phyloP scores from a whole-genome alignment of 1,284 basidiomycete genomes.

The Apiotrichum sp. region DNA sequence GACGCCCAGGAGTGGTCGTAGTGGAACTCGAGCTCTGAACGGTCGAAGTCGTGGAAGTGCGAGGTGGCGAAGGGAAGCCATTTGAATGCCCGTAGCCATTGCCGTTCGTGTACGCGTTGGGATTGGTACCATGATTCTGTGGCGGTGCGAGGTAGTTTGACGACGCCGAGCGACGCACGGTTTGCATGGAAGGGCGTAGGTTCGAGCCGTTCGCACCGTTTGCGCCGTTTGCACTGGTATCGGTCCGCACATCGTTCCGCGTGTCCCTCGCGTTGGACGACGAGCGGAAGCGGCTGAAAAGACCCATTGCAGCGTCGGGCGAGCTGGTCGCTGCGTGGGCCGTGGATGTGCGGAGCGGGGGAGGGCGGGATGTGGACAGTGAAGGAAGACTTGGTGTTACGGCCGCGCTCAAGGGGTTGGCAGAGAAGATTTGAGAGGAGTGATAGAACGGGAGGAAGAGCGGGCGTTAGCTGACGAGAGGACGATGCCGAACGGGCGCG shows the following conservation, averaged over 20 bases:
- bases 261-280: constrained; percentile 7
- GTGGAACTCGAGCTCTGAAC: not conserved
- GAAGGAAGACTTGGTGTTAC: no score
- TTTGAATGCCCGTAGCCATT: not conserved
- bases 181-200: not conserved
- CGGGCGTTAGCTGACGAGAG: no score
- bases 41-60: not conserved
- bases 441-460: no score
- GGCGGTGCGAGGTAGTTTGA: constrained; percentile 1
- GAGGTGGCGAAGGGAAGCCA: not conserved
- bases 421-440: no score
- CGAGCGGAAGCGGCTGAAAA: constrained; percentile 15
- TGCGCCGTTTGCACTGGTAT: not conserved
- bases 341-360: not conserved
- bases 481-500: no score
- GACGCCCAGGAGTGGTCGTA: not conserved
- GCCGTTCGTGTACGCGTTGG: not conserved
- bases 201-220: no score
- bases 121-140: not conserved
- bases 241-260: not conserved
- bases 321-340: no score
- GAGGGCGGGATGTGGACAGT: not conserved
- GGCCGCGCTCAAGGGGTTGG: no score
- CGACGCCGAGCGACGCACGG: constrained; percentile 1
- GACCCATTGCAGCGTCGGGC: constrained; percentile 7